Conservation (phyloP, 305 asterid species). For the Withania somnifera region DNA sequence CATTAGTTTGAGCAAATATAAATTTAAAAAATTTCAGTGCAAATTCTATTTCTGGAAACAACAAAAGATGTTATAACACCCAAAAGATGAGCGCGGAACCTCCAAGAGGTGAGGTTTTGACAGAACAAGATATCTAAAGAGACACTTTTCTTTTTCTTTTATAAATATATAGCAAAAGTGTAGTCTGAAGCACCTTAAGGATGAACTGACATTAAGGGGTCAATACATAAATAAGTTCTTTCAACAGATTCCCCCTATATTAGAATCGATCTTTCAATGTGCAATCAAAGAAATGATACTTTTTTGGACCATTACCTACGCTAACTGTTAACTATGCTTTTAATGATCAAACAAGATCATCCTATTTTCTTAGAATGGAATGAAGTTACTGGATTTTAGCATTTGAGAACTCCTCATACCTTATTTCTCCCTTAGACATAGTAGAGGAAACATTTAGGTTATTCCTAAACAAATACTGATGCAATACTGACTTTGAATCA, state of each 20-base stretch:
- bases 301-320: no score
- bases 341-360: not conserved
- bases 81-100: no score
- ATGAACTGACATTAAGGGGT: not conserved
- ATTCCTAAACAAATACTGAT: not conserved
- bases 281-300: not conserved
- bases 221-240: no score
- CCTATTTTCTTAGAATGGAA: not conserved
- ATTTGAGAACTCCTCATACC: not conserved
- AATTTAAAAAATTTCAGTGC: slow-evolving; percentile 13
- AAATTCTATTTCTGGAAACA: not conserved
- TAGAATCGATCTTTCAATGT: not conserved
- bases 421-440: not conserved
- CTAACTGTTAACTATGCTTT: not conserved
- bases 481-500: not conserved
- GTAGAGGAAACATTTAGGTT: not conserved
- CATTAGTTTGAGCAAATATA: slow-evolving; percentile 75
- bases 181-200: not conserved
- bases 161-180: no score
- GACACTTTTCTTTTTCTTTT: not conserved
- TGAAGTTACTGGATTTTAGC: not conserved
- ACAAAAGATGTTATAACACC: not conserved
- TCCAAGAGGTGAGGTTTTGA: no score
- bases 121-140: no score
- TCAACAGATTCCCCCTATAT: not conserved